Evolutionary conservation across 805 yeast species (phyloP).

Genomic region (Hanseniaspora lindneri): DNA sequence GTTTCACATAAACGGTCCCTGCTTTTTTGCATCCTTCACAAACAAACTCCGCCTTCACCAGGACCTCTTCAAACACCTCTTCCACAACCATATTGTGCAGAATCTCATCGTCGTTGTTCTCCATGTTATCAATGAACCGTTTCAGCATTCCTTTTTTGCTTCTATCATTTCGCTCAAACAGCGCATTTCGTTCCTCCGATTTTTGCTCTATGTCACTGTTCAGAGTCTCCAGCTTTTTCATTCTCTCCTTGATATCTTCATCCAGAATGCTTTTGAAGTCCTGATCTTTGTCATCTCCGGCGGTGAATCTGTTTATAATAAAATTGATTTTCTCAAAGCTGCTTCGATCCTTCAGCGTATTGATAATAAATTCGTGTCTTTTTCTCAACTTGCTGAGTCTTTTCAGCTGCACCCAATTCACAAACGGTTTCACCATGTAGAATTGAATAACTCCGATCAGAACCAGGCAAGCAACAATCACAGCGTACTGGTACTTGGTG

Average conservation of each 20-base stretch:
- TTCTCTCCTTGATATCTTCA: conserved; percentile 33
- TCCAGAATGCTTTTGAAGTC: conserved; percentile 37
- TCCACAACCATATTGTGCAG: background rate
- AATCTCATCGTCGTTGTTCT: conserved; percentile 11
- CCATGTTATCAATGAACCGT: conserved; percentile 11
- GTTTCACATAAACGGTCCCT: background rate
- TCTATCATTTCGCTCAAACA: background rate
- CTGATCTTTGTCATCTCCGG: conserved; percentile 39
- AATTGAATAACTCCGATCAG: background rate
- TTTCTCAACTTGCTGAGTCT: conserved; percentile 5
- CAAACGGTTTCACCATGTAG: conserved; percentile 8
- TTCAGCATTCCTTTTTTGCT: background rate
- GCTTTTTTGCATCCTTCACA: background rate
- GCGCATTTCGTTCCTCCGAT: background rate
- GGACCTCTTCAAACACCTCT: background rate
- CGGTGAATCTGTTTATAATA: conserved; percentile 51
- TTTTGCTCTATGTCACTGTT: conserved; percentile 20
- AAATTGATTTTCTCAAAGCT: conserved; percentile 66
- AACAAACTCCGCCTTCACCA: background rate
- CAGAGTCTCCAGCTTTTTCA: conserved; percentile 31
- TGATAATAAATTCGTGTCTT: conserved; percentile 45
- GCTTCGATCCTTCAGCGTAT: conserved; percentile 57
- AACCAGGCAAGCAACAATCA: background rate
- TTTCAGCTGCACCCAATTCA: conserved; percentile 7
- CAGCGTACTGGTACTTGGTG: background rate